Base-by-base conservation (phyloP, 345 rosid species). In the Eucalyptus coolabah region DNA sequence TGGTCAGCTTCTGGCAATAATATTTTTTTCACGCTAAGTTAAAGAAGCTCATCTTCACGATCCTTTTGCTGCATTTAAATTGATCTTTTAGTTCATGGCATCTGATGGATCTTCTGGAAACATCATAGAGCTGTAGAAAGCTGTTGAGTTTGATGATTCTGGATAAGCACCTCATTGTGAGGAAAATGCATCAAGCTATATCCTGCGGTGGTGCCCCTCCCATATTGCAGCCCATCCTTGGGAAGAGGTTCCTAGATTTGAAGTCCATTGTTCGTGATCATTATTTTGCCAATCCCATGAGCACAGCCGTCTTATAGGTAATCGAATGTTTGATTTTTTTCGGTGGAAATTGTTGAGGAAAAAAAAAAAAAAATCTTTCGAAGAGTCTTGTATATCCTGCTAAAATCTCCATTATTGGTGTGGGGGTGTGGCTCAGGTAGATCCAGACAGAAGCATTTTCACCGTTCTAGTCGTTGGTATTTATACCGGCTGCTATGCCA, bases 121-220 rank as follows among this genome's bases (percentile, higher is more conserved):
- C 40, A 77, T 37, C 91, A 23, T 30, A 97, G 98, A 95, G 96
- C 90, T 96, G 97, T 89, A 92, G 93, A 93, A 92, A 88, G 90
- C 92, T 97, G 77, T 65, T 95, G 93, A 94, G 94, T 91, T 91
- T 94, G 89, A 96, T 96, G 97, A 91, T 91, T 90, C 91, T 95
- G 87, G 98, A 97, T 34, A 90, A 91, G 86, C 95, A 96, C 90
- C 88, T 95, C 16, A 90, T 88, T 4, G 93, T 92, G 91, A 94
- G 94, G 92, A 94, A 92, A 91, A 95, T 94, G 96, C 89, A 92
- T 87, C 95, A 95, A 91, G 91, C 92, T 32, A 87, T 88, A 63
- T 90, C 90, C 90, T 85, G 56, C 53, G 94, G 93, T 7, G 85
- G 47, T 40, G 95, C 96, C 44, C 98, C 97, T 88, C 77, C 94